A percentile compares a stretch with the other conserved stretches of the same genome.
Evolutionary conservation across 1,284 basidiomycete species (phyloP).

Genomic region (Trametes pubescens): DNA sequence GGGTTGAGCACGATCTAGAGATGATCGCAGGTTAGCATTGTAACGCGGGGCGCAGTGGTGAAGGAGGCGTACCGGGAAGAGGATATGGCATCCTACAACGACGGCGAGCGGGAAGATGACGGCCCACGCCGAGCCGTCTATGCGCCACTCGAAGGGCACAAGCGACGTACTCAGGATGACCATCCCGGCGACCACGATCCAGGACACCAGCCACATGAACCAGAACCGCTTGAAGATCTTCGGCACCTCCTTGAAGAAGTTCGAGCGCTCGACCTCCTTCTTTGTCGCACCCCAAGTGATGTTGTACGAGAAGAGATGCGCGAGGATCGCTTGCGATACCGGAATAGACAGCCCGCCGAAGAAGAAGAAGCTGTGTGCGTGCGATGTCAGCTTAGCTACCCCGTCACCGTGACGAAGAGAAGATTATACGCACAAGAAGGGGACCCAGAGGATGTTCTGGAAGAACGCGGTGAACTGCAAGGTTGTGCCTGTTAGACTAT

Average conservation of each 20-base stretch:
- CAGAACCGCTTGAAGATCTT: slow-evolving; percentile 60
- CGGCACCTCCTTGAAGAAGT: slow-evolving; percentile 69
- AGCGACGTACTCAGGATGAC: slow-evolving; percentile 49
- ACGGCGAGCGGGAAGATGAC: slow-evolving; percentile 55
- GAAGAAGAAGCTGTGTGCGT: slow-evolving; percentile 58
- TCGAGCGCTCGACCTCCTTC: slow-evolving; percentile 60
- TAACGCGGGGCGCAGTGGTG: background rate
- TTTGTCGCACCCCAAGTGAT: slow-evolving; percentile 59
- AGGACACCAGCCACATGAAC: slow-evolving; percentile 52
- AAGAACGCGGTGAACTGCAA: slow-evolving; percentile 44
- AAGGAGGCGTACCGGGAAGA: slow-evolving; percentile 49
- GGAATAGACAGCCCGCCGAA: slow-evolving; percentile 60
- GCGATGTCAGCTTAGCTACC: slow-evolving; percentile 19
- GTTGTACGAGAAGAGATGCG: slow-evolving; percentile 63
- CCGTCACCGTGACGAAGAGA: background rate
- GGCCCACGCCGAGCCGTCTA: slow-evolving; percentile 50
- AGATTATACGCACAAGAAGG: slow-evolving; percentile 50
- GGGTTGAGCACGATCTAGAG: slow-evolving; percentile 56
- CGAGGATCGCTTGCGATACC: slow-evolving; percentile 56
- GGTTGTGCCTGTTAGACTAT: slow-evolving; percentile 10
- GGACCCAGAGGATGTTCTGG: slow-evolving; percentile 57
- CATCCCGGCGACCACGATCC: slow-evolving; percentile 51
- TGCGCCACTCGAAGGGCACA: slow-evolving; percentile 54
- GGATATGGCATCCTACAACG: slow-evolving; percentile 49
- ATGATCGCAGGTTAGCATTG: background rate